Evolutionary conservation across 768 basidiomycete species (phyloP).

Genomic region (Kondoa malvinella): DNA sequence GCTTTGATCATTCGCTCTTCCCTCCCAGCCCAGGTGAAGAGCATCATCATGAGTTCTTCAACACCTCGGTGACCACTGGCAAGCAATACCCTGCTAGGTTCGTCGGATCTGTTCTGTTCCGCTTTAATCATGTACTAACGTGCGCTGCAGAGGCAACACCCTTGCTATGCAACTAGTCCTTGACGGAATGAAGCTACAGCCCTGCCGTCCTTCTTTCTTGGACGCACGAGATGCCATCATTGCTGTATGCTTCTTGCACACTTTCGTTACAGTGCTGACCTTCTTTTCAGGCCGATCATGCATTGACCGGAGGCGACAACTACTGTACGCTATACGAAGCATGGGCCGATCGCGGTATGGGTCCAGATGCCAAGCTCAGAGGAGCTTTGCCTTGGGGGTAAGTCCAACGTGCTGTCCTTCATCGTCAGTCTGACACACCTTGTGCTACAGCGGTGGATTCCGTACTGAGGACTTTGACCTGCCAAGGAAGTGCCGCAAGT

Average conservation of each 20-base stretch:
- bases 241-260: neutral
- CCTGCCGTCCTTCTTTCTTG: slow-evolving; percentile 49
- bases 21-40: slow-evolving; percentile 46
- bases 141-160: slow-evolving; percentile 12
- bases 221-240: slow-evolving; percentile 22
- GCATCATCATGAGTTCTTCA: slow-evolving; percentile 34
- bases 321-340: slow-evolving; percentile 68
- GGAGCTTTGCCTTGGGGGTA: slow-evolving; percentile 35
- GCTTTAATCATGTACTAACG: neutral
- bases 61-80: neutral
- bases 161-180: slow-evolving; percentile 46
- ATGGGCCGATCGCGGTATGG: slow-evolving; percentile 67
- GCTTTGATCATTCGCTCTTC: slow-evolving; percentile 6
- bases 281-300: slow-evolving; percentile 38
- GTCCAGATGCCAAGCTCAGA: slow-evolving; percentile 52
- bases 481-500: neutral
- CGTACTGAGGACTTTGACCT: neutral
- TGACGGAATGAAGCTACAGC: slow-evolving; percentile 86
- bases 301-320: slow-evolving; percentile 87
- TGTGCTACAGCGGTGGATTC: neutral
- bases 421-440: too few species aligned
- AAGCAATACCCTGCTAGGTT: neutral
- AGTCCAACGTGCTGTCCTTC: too few species aligned
- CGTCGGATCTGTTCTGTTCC: neutral
- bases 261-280: neutral